Evolutionary conservation across 2,329 filamentous ascomycete genomes (phyloP), one percentile per base, ranked within the genome.

Genomic region (Pseudogymnoascus destructans): DNA sequence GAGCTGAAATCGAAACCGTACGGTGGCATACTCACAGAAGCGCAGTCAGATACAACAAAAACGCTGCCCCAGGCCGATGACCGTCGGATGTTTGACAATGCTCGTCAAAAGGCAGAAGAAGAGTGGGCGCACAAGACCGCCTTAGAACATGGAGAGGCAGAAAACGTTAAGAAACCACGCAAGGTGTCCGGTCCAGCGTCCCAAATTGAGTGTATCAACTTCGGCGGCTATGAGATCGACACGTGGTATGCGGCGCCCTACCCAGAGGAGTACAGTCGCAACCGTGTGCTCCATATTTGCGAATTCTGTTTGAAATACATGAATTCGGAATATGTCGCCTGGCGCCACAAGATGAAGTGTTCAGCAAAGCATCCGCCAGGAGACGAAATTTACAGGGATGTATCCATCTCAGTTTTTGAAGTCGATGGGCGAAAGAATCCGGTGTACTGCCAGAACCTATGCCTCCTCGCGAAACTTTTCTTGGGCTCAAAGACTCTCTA

Each of bases 231-330:
- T 78, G 93, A 98, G 71, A 98, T 98, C 65, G 93, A 98, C 70
- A 98, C 93, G 2, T 97, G 93, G 91, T 96, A 98, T 73, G 92
- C 93, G 27, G 93, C 93, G 36, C 95, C 93, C 10, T 98, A 98
- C 69, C 93, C 93, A 0, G 93, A 96, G 70, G 93, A 98, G 72
- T 98, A 98, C 75, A 97, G 90, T 70, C 84, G 92, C 63, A 97
- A 98, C 69, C 85, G 89, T 27, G 87, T 95, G 35, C 79, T 98
- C n/a, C 97, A 95, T 72, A 97, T 98, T 63, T 98, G 93, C 77
- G 95, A 98, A 71, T 98, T 97, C 71, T 98, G 93, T 70, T 77
- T 98, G 61, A 98, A 97, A 73, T 98, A 98, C 74, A 96, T 98
- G 90, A 95, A 95, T 71, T 97, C 93, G 15, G 92, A 96, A 70